These are phyloP conservation scores for Casaregolazyma suthepensis DNA, from an alignment of 1,139 yeast genomes.

Conservation along the genomic window DNA sequence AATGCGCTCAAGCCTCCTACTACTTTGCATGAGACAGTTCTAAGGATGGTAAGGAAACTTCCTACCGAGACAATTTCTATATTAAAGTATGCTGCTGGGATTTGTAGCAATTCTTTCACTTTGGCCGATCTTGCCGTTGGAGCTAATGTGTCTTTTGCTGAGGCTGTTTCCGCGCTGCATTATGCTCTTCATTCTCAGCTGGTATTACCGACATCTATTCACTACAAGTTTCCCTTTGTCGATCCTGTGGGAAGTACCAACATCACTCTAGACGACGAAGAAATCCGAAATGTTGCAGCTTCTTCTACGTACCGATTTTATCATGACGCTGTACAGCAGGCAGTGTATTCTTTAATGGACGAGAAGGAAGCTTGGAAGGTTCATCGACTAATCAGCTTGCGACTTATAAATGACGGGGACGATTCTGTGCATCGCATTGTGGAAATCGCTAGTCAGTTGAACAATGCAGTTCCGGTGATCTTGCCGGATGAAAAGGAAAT, in stretches of 20 bases:
- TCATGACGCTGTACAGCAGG: constrained; percentile 38
- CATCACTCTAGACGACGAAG: constrained; percentile 19
- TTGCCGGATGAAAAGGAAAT: constrained; percentile 22
- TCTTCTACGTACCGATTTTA: constrained; percentile 33
- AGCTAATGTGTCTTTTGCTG: constrained; percentile 32
- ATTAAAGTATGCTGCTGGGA: constrained; percentile 43
- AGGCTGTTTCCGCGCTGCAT: constrained; percentile 33
- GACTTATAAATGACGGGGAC: constrained; percentile 31
- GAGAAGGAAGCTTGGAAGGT: constrained; percentile 31
- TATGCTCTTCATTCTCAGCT: constrained; percentile 36
- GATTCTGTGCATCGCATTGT: constrained; percentile 22
- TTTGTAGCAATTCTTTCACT: constrained; percentile 40
- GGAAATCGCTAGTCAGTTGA: constrained; percentile 28
- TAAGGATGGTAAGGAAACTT: constrained; percentile 22
- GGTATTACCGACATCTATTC: constrained; percentile 39
- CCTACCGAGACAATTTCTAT: constrained; percentile 27
- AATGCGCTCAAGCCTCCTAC: constrained; percentile 20
- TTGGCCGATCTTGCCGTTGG: constrained; percentile 42
- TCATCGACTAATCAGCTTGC: constrained; percentile 42
- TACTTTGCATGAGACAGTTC: constrained; percentile 25
- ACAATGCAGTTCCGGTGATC: constrained; percentile 26
- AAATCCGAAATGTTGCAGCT: constrained; percentile 38
- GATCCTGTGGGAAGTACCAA: constrained; percentile 36
- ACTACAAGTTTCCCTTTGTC: constrained; percentile 47
- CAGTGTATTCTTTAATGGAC: constrained; percentile 29